A percentile compares a stretch with the other conserved stretches of the same genome.
These are phyloP conservation scores for Fusarium irregulare DNA, from an alignment of 2,329 filamentous ascomycete genomes.

Conservation along the genomic window DNA sequence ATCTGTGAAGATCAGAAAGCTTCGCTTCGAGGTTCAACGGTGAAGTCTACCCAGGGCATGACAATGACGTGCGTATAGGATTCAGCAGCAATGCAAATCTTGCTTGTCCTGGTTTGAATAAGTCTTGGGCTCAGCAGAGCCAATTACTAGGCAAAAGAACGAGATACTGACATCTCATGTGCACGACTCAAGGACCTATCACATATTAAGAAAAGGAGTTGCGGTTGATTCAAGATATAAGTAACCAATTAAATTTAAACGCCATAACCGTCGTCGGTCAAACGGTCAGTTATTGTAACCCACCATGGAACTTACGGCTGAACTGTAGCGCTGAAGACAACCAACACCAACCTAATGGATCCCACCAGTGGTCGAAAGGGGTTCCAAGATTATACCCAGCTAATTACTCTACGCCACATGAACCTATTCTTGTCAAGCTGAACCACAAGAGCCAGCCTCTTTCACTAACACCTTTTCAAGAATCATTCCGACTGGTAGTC, in stretches of 20 bases:
- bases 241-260: slow-evolving; percentile 25
- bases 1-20: slow-evolving; percentile 26
- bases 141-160: slow-evolving; percentile 3
- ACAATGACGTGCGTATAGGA: slow-evolving; percentile 24
- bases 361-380: not conserved
- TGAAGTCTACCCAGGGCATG: slow-evolving; percentile 12
- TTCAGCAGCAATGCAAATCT: not conserved
- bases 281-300: slow-evolving; percentile 12
- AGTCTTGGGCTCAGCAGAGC: not conserved
- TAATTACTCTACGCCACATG: slow-evolving; percentile 19
- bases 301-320: slow-evolving; percentile 21
- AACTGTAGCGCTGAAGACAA: slow-evolving; percentile 21
- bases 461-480: slow-evolving; percentile 15
- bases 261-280: slow-evolving; percentile 28
- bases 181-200: slow-evolving; percentile 7
- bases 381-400: slow-evolving; percentile 1
- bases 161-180: not conserved
- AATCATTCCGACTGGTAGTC: slow-evolving; percentile 9
- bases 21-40: slow-evolving; percentile 11
- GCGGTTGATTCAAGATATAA: slow-evolving; percentile 8
- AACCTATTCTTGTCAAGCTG: slow-evolving; percentile 12
- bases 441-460: not conserved
- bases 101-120: not conserved
- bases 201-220: not conserved
- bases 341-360: not conserved